Conservation (phyloP, 495 filamentous ascomycete genomes). For the Penicillium macrosclerotiorum region DNA sequence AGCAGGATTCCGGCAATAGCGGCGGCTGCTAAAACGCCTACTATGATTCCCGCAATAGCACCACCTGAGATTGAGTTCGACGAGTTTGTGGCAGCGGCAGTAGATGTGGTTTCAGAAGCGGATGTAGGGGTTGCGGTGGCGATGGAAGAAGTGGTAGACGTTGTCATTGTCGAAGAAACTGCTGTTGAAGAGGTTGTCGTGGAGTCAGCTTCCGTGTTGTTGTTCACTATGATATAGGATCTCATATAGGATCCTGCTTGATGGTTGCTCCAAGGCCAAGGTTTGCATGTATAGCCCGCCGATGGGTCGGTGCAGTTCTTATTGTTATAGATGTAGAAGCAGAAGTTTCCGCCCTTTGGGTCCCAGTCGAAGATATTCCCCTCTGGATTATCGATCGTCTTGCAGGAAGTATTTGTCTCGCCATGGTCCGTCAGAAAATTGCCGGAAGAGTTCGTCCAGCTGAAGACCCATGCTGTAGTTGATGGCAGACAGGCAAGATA, state of each 20-base stretch:
- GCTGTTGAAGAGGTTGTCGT: background rate
- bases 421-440: constrained; percentile 1
- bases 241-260: background rate
- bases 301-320: background rate
- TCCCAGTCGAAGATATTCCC: constrained; percentile 11
- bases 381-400: constrained; percentile 7
- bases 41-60: constrained; percentile 33
- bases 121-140: background rate
- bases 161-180: background rate
- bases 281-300: constrained; percentile 9
- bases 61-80: constrained; percentile 20
- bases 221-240: constrained; percentile 3
- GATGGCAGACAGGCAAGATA: constrained; percentile 4
- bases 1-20: constrained; percentile 37
- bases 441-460: constrained; percentile 2
- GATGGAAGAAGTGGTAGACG: background rate
- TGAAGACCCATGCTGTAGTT: constrained; percentile 8
- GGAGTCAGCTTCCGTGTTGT: background rate
- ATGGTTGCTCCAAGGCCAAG: constrained; percentile 3
- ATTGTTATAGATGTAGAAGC: constrained; percentile 9
- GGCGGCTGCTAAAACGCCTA: constrained; percentile 34
- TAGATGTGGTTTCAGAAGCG: background rate
- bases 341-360: constrained; percentile 4
- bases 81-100: background rate
- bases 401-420: background rate